Base-by-base conservation (phyloP, 768 basidiomycete genomes). In the Asterophora parasitica region DNA sequence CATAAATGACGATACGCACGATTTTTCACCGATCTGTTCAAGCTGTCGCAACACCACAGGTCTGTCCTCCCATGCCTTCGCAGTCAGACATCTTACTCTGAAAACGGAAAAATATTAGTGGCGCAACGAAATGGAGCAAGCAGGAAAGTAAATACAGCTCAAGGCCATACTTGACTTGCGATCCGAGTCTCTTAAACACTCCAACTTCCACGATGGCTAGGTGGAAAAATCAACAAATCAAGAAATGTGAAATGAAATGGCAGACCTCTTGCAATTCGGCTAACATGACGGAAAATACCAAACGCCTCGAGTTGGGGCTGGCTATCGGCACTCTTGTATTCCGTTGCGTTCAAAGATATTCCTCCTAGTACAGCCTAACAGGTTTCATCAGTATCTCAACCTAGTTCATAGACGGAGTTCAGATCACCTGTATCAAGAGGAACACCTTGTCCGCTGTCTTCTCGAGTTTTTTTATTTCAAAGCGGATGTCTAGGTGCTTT, bases 41-140 rank as follows among this genome's bases (percentile, higher is more conserved):
- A 98, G 76, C 62, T 98, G 95, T 11, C 87, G 77, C 45, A 98
- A 76, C 6, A 95, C 85, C 11, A 83, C 70, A 4, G 92, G 82
- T 15, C 88, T 72, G 58, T 92, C 86, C 58, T 97, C 94, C 95
- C 95, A 98, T 35, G 91, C 85, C 57, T 85, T 92, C 4, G 89
- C 90, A 44, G 72, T 77, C 31, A 97, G 59, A 55, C 83, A 87
- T 9, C 94, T 83, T 19, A 85, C 64, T 23, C 92, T 91, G 39
- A 7, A 15, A 37, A 19, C n/a, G 13, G 32, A 16, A 33, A 33
- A 28, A n/a, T 44, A 9, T 30, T 41, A 43, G 40, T 20, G 47
- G 2, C 31, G 30, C 43, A 34, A 46, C 6, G 4, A n/a, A 28
- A 17, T 31, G 30, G n/a, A n/a, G 8, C 34, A 20, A 48, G n/a